These are phyloP conservation scores for Scedosporium minutisporum DNA, from an alignment of 2,329 filamentous ascomycete species.

Conservation along the genomic window DNA sequence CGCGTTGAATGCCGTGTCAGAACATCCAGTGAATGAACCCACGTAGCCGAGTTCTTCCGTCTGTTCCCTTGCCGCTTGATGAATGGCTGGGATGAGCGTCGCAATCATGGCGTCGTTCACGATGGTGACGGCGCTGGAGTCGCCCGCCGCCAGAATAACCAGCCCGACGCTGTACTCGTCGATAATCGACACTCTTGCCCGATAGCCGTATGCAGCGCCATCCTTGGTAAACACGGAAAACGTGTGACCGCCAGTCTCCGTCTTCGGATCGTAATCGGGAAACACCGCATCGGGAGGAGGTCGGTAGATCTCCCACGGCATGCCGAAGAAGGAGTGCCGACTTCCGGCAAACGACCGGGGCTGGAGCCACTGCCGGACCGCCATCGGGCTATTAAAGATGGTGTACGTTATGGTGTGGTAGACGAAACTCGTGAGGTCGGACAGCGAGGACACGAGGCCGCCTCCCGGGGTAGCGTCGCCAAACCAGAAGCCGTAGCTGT, in stretches of 20 bases:
- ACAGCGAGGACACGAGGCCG: constrained; percentile 13
- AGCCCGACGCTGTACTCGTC: constrained; percentile 15
- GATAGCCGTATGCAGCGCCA: constrained; percentile 14
- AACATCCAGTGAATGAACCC: constrained; percentile 7
- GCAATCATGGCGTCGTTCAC: constrained; percentile 11
- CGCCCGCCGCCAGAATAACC: constrained; percentile 13
- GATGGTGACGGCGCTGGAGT: constrained; percentile 8
- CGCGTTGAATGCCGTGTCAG: constrained; percentile 6
- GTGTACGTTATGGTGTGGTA: constrained; percentile 10
- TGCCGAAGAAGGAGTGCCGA: constrained; percentile 10
- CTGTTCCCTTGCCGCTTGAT: constrained; percentile 10
- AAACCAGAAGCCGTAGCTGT: constrained; percentile 13
- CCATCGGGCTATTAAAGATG: constrained; percentile 5
- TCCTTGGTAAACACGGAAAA: constrained; percentile 13
- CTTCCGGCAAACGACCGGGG: constrained; percentile 12
- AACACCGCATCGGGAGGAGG: constrained; percentile 12
- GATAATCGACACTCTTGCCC: constrained; percentile 10
- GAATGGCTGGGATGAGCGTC: constrained; percentile 11
- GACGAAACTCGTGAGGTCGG: constrained; percentile 12
- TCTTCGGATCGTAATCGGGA: constrained; percentile 7
- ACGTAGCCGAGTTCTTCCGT: constrained; percentile 8
- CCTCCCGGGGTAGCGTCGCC: constrained; percentile 13
- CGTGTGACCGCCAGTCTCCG: constrained; percentile 9
- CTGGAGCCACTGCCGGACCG: constrained; percentile 12
- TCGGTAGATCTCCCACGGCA: constrained; percentile 16